Evolutionary conservation across 2,329 filamentous ascomycete genomes (phyloP), one percentile per base, ranked within the genome.

Genomic region (Ceratocystis harringtonii): DNA sequence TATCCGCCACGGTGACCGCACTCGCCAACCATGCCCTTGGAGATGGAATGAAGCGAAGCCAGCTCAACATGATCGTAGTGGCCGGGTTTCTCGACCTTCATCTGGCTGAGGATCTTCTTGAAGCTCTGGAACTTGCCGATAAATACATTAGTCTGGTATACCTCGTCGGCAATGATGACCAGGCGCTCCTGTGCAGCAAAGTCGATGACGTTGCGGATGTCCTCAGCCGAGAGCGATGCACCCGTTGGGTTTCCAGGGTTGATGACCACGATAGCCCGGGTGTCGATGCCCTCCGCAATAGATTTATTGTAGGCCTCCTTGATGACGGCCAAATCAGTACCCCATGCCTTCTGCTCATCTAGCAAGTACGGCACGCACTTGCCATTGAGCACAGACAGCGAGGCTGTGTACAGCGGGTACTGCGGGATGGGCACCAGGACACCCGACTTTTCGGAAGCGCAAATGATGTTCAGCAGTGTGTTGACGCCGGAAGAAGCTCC

Each of bases 91-190:
- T 87, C 82, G 75, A 87, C 80, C 76, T 97, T 92, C 72, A 97
- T 78, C 70, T 87, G 81, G 69, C 92, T 84, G 62, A 99, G 83
- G 50, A 87, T 85, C 71, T 88, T 85, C 80, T 97, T 97, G 86
- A 99, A 97, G 72, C 89, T 95, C 78, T 89, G 85, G 80, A 99
- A 99, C 74, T 92, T 82, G 75, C 94, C 94, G 68, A 88, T 79
- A 78, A 99, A 99, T 71, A 99, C 89, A 76, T 99, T 99, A 73
- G 94, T 97, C 78, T 99, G 94, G 83, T 99, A 99, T 45, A 99
- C 94, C 77, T 99, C 94, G 73, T 99, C 94, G 63, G 94, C 94
- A 72, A 99, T 84, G 69, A 97, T 80, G 65, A 97, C 91, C 30
- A 99, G 82, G 71, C 87, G 84, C 80, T 96, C 85, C 75, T 92